Evolutionary conservation across 2,329 filamentous ascomycete species (phyloP).

Genomic region (Amylocarpus encephaloides): DNA sequence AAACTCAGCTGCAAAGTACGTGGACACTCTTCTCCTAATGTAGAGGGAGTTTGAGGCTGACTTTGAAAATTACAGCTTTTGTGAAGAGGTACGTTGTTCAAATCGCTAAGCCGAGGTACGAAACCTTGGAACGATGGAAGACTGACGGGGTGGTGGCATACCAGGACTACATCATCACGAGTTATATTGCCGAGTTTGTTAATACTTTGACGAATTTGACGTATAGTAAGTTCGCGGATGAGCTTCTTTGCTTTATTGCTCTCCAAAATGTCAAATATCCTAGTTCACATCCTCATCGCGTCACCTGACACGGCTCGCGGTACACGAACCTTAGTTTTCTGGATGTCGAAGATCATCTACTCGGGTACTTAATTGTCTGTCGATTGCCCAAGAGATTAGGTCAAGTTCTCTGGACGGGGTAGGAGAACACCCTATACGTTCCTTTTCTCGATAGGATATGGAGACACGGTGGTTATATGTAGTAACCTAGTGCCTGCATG

Average conservation of each 20-base stretch:
- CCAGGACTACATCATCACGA: slow-evolving; percentile 47
- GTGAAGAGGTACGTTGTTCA: slow-evolving; percentile 27
- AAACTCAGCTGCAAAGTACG: slow-evolving; percentile 27
- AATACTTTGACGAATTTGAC: slow-evolving; percentile 46
- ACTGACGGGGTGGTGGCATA: not conserved
- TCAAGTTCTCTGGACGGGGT: too few relatives aligned
- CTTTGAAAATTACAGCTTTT: slow-evolving; percentile 22
- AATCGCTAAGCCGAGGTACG: not conserved
- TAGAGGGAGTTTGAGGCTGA: slow-evolving; percentile 3
- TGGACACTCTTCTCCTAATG: not conserved
- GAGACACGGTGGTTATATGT: too few relatives aligned
- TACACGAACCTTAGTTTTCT: too few relatives aligned
- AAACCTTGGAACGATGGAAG: not conserved
- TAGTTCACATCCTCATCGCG: too few relatives aligned
- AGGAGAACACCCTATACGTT: too few relatives aligned
- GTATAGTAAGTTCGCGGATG: slow-evolving; percentile 36
- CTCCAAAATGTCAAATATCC: not conserved
- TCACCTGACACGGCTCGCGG: too few relatives aligned
- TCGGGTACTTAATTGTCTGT: too few relatives aligned
- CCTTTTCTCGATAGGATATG: too few relatives aligned
- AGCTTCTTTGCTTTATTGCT: slow-evolving; percentile 4
- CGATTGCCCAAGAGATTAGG: too few relatives aligned
- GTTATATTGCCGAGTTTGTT: slow-evolving; percentile 47
- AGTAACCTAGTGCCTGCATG: too few relatives aligned
- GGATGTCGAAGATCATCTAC: too few relatives aligned